These are phyloP conservation scores for Laetiporus sulphureus DNA, from an alignment of 1,284 basidiomycete species.

Conservation along the genomic window DNA sequence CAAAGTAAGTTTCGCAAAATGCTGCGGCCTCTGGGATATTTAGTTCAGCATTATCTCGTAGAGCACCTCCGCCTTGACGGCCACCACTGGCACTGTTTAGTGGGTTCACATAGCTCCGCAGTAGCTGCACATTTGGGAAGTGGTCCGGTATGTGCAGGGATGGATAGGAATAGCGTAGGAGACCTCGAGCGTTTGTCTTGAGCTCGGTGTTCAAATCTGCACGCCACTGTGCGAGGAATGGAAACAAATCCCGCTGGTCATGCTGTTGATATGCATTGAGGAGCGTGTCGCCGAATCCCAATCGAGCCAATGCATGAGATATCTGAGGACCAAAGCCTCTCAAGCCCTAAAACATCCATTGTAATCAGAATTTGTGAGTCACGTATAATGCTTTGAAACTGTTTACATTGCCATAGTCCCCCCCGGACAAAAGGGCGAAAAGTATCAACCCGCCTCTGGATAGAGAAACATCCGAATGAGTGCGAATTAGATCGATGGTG, in stretches of 20 bases:
- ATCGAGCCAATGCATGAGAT: constrained; percentile 32
- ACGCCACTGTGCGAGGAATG: constrained; percentile 35
- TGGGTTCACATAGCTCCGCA: constrained; percentile 43
- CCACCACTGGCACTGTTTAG: constrained; percentile 17
- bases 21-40: constrained; percentile 39
- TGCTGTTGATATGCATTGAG: constrained; percentile 30
- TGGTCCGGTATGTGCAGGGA: constrained; percentile 29
- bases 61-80: constrained; percentile 18
- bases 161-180: constrained; percentile 29
- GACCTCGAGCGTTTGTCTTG: constrained; percentile 36
- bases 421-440: constrained; percentile 57
- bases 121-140: constrained; percentile 34
- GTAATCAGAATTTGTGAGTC: background rate
- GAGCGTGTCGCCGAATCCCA: constrained; percentile 39
- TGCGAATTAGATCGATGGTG: constrained; percentile 29
- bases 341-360: too few species aligned
- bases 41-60: constrained; percentile 27
- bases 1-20: constrained; percentile 48
- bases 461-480: constrained; percentile 32
- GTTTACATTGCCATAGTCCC: constrained; percentile 53
- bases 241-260: constrained; percentile 15
- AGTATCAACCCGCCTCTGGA: constrained; percentile 52
- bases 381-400: too few species aligned
- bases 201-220: constrained; percentile 39
- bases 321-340: constrained; percentile 28